These are phyloP conservation scores for Trichoderma lentiforme DNA, from an alignment of 2,329 filamentous ascomycete species.

Conservation along the genomic window DNA sequence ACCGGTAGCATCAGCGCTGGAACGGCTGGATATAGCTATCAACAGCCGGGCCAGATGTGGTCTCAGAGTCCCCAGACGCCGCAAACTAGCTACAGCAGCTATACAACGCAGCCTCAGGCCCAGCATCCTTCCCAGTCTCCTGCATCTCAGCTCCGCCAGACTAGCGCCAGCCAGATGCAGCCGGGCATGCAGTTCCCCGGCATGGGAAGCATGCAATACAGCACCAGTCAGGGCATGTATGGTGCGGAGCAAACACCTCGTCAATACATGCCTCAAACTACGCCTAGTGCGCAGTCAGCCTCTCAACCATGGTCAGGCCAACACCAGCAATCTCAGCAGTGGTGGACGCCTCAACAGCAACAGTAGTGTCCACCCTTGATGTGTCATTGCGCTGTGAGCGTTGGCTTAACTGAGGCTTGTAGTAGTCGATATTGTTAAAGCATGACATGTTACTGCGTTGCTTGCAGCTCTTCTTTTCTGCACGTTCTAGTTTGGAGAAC, in stretches of 20 bases:
- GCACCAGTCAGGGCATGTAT: conserved; percentile 56
- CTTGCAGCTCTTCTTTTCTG: conserved; percentile 14
- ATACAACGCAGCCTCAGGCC: conserved; percentile 52
- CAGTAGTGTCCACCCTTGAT: conserved; percentile 26
- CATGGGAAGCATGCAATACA: conserved; percentile 59
- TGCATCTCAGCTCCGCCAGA: conserved; percentile 59
- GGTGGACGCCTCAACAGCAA: conserved; percentile 54
- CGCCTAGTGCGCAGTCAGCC: conserved; percentile 47
- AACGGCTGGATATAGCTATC: conserved; percentile 61
- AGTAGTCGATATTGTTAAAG: neutral
- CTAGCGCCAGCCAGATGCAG: conserved; percentile 54
- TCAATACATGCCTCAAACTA: conserved; percentile 65
- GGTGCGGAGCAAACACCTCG: conserved; percentile 60
- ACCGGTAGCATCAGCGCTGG: conserved; percentile 50
- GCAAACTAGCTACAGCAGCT: conserved; percentile 53
- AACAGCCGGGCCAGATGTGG: conserved; percentile 63
- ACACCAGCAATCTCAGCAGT: conserved; percentile 59
- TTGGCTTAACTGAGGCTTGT: neutral
- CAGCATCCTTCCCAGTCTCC: conserved; percentile 52
- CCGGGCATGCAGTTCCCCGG: conserved; percentile 60
- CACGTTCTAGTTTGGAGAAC: conserved; percentile 11
- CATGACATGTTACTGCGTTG: neutral
- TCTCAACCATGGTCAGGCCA: conserved; percentile 56
- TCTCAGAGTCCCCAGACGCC: conserved; percentile 62
- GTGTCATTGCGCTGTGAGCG: neutral